Evolutionary conservation across 1,139 yeast genomes (phyloP).

Genomic region (Blastobotrys illinoisensis): DNA sequence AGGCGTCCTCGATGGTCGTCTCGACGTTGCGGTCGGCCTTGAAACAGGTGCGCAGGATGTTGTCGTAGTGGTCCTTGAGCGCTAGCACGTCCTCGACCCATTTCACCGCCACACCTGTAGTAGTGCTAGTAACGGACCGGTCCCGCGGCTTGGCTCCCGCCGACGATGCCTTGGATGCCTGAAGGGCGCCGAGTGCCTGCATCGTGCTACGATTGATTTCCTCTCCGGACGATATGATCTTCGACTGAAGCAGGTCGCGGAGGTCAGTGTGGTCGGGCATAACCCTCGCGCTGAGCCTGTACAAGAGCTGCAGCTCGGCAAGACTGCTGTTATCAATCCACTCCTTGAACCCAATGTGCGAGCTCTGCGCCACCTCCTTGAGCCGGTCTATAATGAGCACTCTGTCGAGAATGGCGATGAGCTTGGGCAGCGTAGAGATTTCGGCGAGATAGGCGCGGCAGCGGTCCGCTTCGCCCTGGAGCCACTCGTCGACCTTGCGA

Average conservation of each 20-base stretch:
- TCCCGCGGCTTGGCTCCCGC: slow-evolving; percentile 27
- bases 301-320: slow-evolving; percentile 43
- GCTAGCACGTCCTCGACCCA: slow-evolving; percentile 64
- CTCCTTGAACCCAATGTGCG: slow-evolving; percentile 49
- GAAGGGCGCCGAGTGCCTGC: slow-evolving; percentile 15
- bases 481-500: slow-evolving; percentile 48
- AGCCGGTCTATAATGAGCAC: slow-evolving; percentile 59
- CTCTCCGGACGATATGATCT: slow-evolving; percentile 43
- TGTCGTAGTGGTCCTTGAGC: slow-evolving; percentile 49
- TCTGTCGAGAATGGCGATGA: slow-evolving; percentile 52
- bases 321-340: slow-evolving; percentile 46
- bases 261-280: slow-evolving; percentile 50
- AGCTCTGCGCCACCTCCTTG: slow-evolving; percentile 44
- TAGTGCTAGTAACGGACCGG: slow-evolving; percentile 35
- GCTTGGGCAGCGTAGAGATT: slow-evolving; percentile 45
- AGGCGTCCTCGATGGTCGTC: slow-evolving; percentile 55
- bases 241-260: slow-evolving; percentile 44
- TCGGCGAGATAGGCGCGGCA: slow-evolving; percentile 51
- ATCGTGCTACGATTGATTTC: slow-evolving; percentile 30
- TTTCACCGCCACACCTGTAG: slow-evolving; percentile 52
- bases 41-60: slow-evolving; percentile 46
- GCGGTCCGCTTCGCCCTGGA: slow-evolving; percentile 52
- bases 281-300: slow-evolving; percentile 47
- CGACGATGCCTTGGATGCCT: slow-evolving; percentile 22
- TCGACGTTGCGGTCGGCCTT: slow-evolving; percentile 43